Conservation (phyloP, 176 grass and related monocot genomes). For the Lolium perenne region DNA sequence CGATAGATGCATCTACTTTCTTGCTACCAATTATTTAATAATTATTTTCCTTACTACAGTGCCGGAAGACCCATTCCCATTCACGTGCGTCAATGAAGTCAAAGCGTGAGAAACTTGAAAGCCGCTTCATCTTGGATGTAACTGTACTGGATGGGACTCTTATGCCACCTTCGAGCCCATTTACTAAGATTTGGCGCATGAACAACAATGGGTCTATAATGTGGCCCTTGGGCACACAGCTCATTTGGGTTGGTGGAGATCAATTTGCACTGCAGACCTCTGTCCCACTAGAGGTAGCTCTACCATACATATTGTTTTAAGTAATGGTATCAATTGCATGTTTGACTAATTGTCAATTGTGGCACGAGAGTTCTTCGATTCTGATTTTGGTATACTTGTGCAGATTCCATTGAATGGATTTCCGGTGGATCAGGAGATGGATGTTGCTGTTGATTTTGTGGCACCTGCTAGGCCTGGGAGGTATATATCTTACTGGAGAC, state of each 20-base stretch:
- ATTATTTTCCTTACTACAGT: slow-evolving; percentile 37
- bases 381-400: slow-evolving; percentile 20
- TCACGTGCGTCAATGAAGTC: slow-evolving; percentile 41
- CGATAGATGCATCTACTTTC: background rate
- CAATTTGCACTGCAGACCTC: slow-evolving; percentile 55
- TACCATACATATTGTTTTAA: slow-evolving; percentile 17
- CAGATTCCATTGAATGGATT: slow-evolving; percentile 84
- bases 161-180: slow-evolving; percentile 71
- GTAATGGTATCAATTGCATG: slow-evolving; percentile 9
- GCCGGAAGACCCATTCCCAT: slow-evolving; percentile 44
- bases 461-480: slow-evolving; percentile 76
- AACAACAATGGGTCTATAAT: slow-evolving; percentile 71
- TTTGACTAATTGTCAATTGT: background rate
- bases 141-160: slow-evolving; percentile 80
- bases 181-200: slow-evolving; percentile 98
- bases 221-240: slow-evolving; percentile 80
- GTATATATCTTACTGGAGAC: slow-evolving; percentile 93
- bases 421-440: slow-evolving; percentile 63
- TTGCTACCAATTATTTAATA: background rate
- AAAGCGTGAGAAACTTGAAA: slow-evolving; percentile 76
- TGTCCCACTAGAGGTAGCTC: slow-evolving; percentile 71
- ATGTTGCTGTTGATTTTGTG: slow-evolving; percentile 86
- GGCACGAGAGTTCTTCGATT: background rate
- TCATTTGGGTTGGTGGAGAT: slow-evolving; percentile 93
- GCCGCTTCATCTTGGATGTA: slow-evolving; percentile 90